Evolutionary conservation across 1,139 yeast genomes (phyloP).

Genomic region (Blastobotrys capitulatus): DNA sequence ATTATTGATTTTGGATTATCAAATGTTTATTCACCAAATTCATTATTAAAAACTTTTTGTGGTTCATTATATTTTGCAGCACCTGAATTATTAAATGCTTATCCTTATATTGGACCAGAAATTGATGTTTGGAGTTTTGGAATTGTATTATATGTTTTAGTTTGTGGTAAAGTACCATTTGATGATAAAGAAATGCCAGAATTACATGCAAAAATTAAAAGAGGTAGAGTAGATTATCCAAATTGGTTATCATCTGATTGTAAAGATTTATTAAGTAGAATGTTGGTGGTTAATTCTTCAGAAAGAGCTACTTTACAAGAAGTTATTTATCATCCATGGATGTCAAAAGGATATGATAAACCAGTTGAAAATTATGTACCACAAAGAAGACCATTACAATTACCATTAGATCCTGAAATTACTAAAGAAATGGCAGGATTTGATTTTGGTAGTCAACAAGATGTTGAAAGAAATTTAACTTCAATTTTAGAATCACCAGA

Average conservation of each 20-base stretch:
- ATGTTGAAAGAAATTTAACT: conserved; percentile 53
- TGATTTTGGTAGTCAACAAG: conserved; percentile 69
- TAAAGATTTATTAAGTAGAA: conserved; percentile 72
- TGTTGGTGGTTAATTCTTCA: conserved; percentile 86
- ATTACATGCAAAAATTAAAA: conserved; percentile 88
- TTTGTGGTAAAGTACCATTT: conserved; percentile 97
- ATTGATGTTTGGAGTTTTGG: conserved; percentile 99
- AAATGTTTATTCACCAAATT: conserved; percentile 69
- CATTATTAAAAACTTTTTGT: conserved; percentile 85
- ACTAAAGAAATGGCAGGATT: conserved; percentile 70
- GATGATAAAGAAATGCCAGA: conserved; percentile 94
- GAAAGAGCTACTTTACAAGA: conserved; percentile 77
- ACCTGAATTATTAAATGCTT: conserved; percentile 89
- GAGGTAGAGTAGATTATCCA: conserved; percentile 92
- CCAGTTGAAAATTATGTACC: conserved; percentile 72
- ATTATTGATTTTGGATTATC: conserved; percentile 95
- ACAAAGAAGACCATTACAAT: conserved; percentile 61
- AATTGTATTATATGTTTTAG: conserved; percentile 86
- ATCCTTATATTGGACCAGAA: conserved; percentile 93
- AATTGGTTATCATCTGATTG: conserved; percentile 75
- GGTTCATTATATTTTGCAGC: conserved; percentile 98
- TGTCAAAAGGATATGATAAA: conserved; percentile 79
- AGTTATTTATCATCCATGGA: conserved; percentile 90
- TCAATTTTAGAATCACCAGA: conserved; percentile 58
- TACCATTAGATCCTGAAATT: conserved; percentile 69